These are phyloP conservation scores for Candida gigantensis DNA, from an alignment of 1,139 yeast genomes.

Conservation along the genomic window DNA sequence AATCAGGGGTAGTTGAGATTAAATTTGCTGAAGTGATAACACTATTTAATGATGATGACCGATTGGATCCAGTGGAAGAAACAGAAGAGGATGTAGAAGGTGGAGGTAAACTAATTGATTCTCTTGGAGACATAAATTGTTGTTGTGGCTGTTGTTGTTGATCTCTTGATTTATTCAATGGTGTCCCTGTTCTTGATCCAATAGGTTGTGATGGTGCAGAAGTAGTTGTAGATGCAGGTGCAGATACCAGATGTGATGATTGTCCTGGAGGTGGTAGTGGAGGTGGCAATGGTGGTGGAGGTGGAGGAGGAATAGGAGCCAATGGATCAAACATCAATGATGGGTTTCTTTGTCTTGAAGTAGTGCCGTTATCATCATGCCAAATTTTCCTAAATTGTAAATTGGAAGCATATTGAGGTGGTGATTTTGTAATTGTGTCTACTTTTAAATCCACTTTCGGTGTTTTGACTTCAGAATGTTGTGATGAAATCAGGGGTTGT, in stretches of 20 bases:
- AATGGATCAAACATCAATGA: conserved; percentile 41
- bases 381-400: conserved; percentile 44
- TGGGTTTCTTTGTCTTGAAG: conserved; percentile 32
- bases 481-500: background rate
- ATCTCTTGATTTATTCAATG: conserved; percentile 2
- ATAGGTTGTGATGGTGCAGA: background rate
- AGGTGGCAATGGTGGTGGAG: conserved; percentile 5
- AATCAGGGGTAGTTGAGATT: background rate
- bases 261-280: too few species aligned
- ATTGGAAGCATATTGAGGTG: conserved; percentile 25
- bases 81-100: too few species aligned
- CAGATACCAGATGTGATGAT: too few species aligned
- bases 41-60: conserved; percentile 11
- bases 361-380: conserved; percentile 22
- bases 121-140: background rate
- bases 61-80: conserved; percentile 9
- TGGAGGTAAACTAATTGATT: conserved; percentile 6
- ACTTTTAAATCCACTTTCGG: conserved; percentile 5
- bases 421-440: conserved; percentile 8
- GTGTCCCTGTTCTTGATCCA: background rate
- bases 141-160: too few species aligned
- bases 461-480: background rate
- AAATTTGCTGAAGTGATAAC: conserved; percentile 4
- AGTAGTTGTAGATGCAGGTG: too few species aligned
- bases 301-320: conserved; percentile 26